Conservation (phyloP, 78 protist species). For the Ministeria vibrans region DNA sequence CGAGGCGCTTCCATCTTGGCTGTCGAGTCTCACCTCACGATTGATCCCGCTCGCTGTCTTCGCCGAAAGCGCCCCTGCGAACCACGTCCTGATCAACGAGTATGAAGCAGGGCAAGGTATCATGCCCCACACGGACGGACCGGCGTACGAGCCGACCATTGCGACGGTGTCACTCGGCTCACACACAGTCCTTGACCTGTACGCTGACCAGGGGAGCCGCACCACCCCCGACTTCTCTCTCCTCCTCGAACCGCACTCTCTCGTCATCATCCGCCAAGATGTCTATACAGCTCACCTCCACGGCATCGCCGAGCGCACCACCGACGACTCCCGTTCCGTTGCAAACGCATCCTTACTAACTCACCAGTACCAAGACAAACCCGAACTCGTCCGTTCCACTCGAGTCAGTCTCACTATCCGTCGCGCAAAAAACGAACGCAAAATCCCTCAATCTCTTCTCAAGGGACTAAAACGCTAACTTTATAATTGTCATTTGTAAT, state of each 20-base stretch:
- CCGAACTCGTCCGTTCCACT: background rate
- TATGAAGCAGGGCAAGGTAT: background rate
- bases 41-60: background rate
- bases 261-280: background rate
- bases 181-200: background rate
- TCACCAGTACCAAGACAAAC: background rate
- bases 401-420: background rate
- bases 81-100: slow-evolving; percentile 2
- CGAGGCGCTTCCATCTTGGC: background rate
- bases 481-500: too few relatives aligned
- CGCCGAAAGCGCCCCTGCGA: background rate
- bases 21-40: background rate
- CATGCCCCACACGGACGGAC: slow-evolving; percentile 1
- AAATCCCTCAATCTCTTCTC: too few relatives aligned
- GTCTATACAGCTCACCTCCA: background rate
- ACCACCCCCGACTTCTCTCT: background rate
- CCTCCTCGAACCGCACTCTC: background rate
- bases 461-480: too few relatives aligned
- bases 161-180: background rate
- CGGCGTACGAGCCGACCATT: background rate
- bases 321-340: background rate
- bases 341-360: background rate
- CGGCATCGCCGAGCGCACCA: background rate
- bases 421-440: background rate
- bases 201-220: background rate